Base-by-base conservation (phyloP, 257 asterid species). In the Fraxinus excelsior region DNA sequence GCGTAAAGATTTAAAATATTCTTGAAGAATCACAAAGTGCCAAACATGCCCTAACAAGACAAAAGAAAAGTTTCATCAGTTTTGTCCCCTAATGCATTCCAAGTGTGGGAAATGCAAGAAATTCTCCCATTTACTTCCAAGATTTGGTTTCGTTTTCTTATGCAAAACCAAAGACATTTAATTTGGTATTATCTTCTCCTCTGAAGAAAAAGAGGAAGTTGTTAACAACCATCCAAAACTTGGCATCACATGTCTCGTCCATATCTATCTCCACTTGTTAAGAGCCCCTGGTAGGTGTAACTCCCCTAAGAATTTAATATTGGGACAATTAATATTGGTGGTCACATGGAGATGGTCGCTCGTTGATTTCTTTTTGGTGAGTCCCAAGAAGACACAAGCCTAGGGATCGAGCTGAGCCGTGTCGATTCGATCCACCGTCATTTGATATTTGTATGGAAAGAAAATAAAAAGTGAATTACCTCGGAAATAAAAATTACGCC, bases 21-120 rank as follows among this genome's bases (percentile, higher is more conserved):
- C 87, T 72, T 64, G 65, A 71, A 86, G 67, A 14, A 18, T 23
- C n/a, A 76, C 76, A n/a, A 79, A 32, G 44, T 19, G 85, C 90
- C 92, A 88, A 88, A 85, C 82, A 83, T 37, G 85, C 78, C 81
- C 83, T 81, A 82, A 84, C 91, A 88, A 74, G 81, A 81, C 92
- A 86, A 86, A 78, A 79, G 29, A 58, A 76, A 83, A 69, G 75
- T 80, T 85, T 68, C 86, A 82, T 83, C 80, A 82, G 71, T 80
- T 84, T 80, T 90, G 90, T 85, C 73, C 72, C 46, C 70, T 83
- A 75, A 82, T 80, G 80, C 51, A 70, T 6, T 65, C 64, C 42
- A 29, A 73, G 66, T 53, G 72, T 67, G 70, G 82, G 73, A 74
- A 72, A 49, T 81, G 74, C 80, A 74, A 77, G 53, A 80, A 84